A percentile compares a stretch with the other conserved stretches of the same genome.
phyloP scores from a whole-genome alignment of 1,284 basidiomycete species.

The Irpex sp. region DNA sequence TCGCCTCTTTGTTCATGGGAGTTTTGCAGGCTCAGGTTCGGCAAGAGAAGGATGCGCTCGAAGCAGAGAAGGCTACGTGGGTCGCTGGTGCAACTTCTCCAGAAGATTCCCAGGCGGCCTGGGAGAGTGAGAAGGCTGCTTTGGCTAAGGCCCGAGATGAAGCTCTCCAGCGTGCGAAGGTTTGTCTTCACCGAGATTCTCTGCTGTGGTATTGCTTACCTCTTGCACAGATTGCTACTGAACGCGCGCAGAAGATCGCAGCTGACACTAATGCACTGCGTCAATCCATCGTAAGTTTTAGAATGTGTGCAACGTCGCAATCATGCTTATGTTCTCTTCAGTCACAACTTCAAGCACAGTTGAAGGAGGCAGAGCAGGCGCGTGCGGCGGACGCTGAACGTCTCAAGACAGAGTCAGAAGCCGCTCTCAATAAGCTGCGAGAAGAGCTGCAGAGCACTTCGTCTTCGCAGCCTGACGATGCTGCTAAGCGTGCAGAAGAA shows the following conservation, averaged over 20 bases:
- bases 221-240: slow-evolving; percentile 36
- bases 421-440: slow-evolving; percentile 54
- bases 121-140: slow-evolving; percentile 58
- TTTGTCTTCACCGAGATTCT: not conserved
- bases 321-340: slow-evolving; percentile 16
- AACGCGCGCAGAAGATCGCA: slow-evolving; percentile 42
- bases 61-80: slow-evolving; percentile 57
- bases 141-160: slow-evolving; percentile 58
- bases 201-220: slow-evolving; percentile 1
- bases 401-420: slow-evolving; percentile 41
- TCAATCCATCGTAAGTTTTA: slow-evolving; percentile 30
- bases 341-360: slow-evolving; percentile 43
- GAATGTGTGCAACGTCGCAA: no score
- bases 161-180: slow-evolving; percentile 48
- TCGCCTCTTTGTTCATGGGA: not conserved
- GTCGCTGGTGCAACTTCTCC: slow-evolving; percentile 26
- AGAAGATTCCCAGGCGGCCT: slow-evolving; percentile 33
- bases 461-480: slow-evolving; percentile 18
- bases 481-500: slow-evolving; percentile 57
- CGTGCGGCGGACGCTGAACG: slow-evolving; percentile 35
- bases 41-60: slow-evolving; percentile 56
- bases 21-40: slow-evolving; percentile 45
- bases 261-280: slow-evolving; percentile 43
- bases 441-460: slow-evolving; percentile 35
- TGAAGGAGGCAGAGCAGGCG: slow-evolving; percentile 34